Evolutionary conservation across 2,329 filamentous ascomycete genomes (phyloP).

Genomic region (Fusarium humuli): DNA sequence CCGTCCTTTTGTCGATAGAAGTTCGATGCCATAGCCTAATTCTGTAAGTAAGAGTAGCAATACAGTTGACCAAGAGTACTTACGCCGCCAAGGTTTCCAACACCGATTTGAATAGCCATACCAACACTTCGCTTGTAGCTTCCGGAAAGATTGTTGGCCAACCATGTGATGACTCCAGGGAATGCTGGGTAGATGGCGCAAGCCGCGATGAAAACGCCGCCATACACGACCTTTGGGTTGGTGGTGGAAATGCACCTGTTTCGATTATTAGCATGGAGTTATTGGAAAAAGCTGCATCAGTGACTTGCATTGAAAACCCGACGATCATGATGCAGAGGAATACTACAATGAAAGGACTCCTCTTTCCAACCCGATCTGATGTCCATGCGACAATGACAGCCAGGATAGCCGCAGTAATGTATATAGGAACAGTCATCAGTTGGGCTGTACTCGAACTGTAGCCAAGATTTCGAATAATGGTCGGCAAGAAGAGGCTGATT

Average conservation of each 20-base stretch:
- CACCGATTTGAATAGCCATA: slow-evolving; percentile 73
- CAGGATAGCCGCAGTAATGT: slow-evolving; percentile 71
- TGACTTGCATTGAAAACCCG: slow-evolving; percentile 65
- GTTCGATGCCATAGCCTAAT: slow-evolving; percentile 75
- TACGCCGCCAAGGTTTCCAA: slow-evolving; percentile 68
- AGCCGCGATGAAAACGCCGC: slow-evolving; percentile 79
- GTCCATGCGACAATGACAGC: slow-evolving; percentile 65
- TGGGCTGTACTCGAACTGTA: slow-evolving; percentile 70
- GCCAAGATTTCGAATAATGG: slow-evolving; percentile 70
- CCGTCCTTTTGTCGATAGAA: slow-evolving; percentile 70
- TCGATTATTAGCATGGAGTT: neutral
- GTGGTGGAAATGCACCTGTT: slow-evolving; percentile 66
- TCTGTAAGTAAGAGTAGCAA: neutral
- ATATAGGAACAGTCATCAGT: slow-evolving; percentile 72
- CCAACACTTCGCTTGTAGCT: slow-evolving; percentile 73
- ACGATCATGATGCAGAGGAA: slow-evolving; percentile 65
- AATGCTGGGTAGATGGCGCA: slow-evolving; percentile 85
- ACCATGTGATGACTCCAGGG: slow-evolving; percentile 82
- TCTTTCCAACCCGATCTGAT: slow-evolving; percentile 66
- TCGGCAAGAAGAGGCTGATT: slow-evolving; percentile 70
- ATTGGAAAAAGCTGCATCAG: neutral
- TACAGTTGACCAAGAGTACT: slow-evolving; percentile 23
- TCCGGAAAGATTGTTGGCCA: slow-evolving; percentile 79
- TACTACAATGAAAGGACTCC: slow-evolving; percentile 66
- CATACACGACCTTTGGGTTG: slow-evolving; percentile 74